These are phyloP conservation scores for Mortierella polycephala DNA, from an alignment of 371 early-diverging fungal species.

Conservation along the genomic window DNA sequence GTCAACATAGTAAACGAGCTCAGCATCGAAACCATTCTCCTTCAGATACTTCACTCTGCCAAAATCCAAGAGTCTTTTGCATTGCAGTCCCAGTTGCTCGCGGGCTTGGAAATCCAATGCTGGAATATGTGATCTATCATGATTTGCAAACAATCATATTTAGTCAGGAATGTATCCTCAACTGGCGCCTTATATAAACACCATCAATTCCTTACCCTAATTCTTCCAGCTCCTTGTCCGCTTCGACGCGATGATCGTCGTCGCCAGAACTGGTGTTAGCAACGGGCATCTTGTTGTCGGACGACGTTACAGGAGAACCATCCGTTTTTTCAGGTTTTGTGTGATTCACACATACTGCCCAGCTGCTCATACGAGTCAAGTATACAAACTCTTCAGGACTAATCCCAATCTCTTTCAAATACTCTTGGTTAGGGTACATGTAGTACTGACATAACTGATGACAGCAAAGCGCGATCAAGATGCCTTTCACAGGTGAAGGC, in stretches of 20 bases:
- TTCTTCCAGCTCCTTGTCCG: conserved; percentile 60
- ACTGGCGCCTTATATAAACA: neutral
- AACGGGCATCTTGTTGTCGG: conserved; percentile 5
- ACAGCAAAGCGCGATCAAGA: conserved; percentile 92
- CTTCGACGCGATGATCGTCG: conserved; percentile 58
- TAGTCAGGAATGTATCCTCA: neutral
- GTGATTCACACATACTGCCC: conserved; percentile 74
- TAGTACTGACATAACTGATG: conserved; percentile 88
- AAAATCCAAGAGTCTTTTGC: conserved; percentile 79
- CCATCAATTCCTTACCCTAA: conserved; percentile 58
- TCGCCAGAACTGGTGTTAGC: conserved; percentile 46
- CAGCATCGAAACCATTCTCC: conserved; percentile 64
- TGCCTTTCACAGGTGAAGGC: conserved; percentile 68
- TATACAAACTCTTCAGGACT: conserved; percentile 66
- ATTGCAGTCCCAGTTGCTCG: conserved; percentile 74
- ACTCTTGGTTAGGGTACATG: conserved; percentile 78
- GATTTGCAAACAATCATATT: neutral
- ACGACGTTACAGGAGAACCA: conserved; percentile 13
- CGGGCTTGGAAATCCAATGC: conserved; percentile 69
- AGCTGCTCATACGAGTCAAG: conserved; percentile 74
- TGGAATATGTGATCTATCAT: conserved; percentile 65
- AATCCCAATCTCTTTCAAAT: conserved; percentile 64
- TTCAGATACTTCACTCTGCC: conserved; percentile 72
- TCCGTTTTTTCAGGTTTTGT: conserved; percentile 19
- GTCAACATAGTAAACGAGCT: conserved; percentile 76